phyloP scores from a whole-genome alignment of 1,139 yeast species.

The Blastobotrys arbuscula region DNA sequence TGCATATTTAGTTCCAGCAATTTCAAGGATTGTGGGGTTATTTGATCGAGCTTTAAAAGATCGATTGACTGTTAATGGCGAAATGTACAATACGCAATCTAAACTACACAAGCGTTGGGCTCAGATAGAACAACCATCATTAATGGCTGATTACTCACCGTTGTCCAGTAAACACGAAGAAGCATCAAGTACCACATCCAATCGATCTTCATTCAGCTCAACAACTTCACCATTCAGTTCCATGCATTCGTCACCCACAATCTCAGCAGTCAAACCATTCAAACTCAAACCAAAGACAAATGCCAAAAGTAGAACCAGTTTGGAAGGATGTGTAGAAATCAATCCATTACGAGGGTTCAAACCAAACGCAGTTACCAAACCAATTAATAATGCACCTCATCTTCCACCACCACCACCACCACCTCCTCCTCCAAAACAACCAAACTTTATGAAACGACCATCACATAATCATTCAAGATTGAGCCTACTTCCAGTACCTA shows the following conservation, averaged over 20 bases:
- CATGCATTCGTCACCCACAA: slow-evolving; percentile 10
- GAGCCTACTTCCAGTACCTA: slow-evolving; percentile 10
- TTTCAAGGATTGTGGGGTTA: slow-evolving; percentile 19
- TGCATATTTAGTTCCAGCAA: slow-evolving; percentile 20
- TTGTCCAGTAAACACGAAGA: not conserved
- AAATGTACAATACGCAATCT: slow-evolving; percentile 19
- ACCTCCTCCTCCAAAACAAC: not conserved
- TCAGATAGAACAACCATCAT: slow-evolving; percentile 2
- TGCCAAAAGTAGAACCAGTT: not conserved
- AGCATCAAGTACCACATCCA: not conserved
- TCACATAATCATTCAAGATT: slow-evolving; percentile 1
- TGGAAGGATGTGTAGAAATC: slow-evolving; percentile 9
- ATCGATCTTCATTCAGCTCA: slow-evolving; percentile 9
- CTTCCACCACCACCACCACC: not conserved
- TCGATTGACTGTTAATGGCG: slow-evolving; percentile 19
- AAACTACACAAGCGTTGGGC: slow-evolving; percentile 22
- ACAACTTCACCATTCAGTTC: slow-evolving; percentile 11
- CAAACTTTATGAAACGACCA: not conserved
- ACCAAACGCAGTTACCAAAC: not conserved
- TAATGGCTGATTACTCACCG: not conserved
- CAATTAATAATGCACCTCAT: not conserved
- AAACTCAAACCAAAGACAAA: slow-evolving; percentile 1
- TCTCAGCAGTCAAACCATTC: slow-evolving; percentile 5
- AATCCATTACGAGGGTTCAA: slow-evolving; percentile 9
- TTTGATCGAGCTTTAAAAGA: slow-evolving; percentile 24